Evolutionary conservation across 176 grass and related monocot species (phyloP).

Genomic region (Secale cereale): DNA sequence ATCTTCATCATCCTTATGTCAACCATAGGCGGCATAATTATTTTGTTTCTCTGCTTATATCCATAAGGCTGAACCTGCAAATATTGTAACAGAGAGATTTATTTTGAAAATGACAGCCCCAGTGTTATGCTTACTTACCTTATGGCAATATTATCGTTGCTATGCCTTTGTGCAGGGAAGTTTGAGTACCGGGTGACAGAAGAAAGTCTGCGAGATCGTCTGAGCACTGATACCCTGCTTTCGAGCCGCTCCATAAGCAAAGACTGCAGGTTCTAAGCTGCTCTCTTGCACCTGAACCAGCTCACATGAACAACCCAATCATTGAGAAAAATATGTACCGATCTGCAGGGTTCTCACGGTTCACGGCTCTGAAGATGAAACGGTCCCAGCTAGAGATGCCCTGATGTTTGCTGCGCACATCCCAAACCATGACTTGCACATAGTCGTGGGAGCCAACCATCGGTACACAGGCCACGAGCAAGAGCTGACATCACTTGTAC

Average conservation of each 20-base stretch:
- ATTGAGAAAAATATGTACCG: too few relatives aligned
- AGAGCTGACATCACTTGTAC: constrained; percentile 42
- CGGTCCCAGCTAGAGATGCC: constrained; percentile 57
- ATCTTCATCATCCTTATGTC: not conserved
- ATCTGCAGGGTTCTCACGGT: constrained; percentile 65
- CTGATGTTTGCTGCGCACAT: constrained; percentile 65
- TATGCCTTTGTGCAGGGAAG: constrained; percentile 56
- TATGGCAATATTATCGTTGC: not conserved
- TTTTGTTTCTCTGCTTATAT: not conserved
- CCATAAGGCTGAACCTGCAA: not conserved
- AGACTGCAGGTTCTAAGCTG: constrained; percentile 60
- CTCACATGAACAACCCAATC: not conserved
- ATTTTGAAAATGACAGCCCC: too few relatives aligned
- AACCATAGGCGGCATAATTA: not conserved
- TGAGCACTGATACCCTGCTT: constrained; percentile 67
- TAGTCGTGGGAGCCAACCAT: constrained; percentile 70
- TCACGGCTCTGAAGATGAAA: constrained; percentile 77
- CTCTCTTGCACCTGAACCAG: constrained; percentile 7
- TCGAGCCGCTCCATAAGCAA: constrained; percentile 62
- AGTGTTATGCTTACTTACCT: not conserved
- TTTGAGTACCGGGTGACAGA: constrained; percentile 53
- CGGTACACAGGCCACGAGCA: constrained; percentile 51
- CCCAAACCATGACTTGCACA: constrained; percentile 62
- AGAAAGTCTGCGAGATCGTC: constrained; percentile 63
- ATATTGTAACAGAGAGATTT: not conserved